Conservation (phyloP, 2,329 filamentous ascomycete genomes). For the Catunica adiposa region DNA sequence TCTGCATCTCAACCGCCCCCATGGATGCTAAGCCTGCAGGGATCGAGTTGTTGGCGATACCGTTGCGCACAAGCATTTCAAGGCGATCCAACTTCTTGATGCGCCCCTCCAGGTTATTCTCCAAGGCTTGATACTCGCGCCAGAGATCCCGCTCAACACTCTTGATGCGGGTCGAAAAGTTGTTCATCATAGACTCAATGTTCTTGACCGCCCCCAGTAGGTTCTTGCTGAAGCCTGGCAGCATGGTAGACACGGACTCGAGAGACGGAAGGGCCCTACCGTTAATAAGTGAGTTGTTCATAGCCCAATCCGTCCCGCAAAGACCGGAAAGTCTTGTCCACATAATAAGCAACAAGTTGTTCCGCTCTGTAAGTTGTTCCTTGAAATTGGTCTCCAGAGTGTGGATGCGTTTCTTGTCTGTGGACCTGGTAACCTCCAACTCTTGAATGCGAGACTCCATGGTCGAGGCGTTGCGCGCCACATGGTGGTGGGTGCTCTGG, state of each 20-base stretch:
- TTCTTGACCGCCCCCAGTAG: conserved; percentile 73
- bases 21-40: conserved; percentile 19
- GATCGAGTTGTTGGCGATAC: conserved; percentile 33
- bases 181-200: conserved; percentile 62
- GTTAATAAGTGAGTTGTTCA: conserved; percentile 76
- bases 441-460: conserved; percentile 75
- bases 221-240: conserved; percentile 82
- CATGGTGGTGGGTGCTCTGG: conserved; percentile 73
- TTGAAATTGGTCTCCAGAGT: conserved; percentile 64
- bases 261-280: conserved; percentile 67
- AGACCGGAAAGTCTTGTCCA: conserved; percentile 79
- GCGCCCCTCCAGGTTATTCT: conserved; percentile 62
- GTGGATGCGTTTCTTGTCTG: conserved; percentile 62
- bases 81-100: conserved; percentile 76
- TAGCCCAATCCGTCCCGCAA: conserved; percentile 83
- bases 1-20: conserved; percentile 24
- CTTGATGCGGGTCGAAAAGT: conserved; percentile 67
- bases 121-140: conserved; percentile 76
- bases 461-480: conserved; percentile 68
- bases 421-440: conserved; percentile 60
- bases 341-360: conserved; percentile 69
- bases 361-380: conserved; percentile 78
- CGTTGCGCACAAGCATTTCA: conserved; percentile 60
- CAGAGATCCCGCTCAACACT: conserved; percentile 77
- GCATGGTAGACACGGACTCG: conserved; percentile 69